These are phyloP conservation scores for Musa balbisiana DNA, from an alignment of 202 grass and related monocot genomes.

Conservation along the genomic window DNA sequence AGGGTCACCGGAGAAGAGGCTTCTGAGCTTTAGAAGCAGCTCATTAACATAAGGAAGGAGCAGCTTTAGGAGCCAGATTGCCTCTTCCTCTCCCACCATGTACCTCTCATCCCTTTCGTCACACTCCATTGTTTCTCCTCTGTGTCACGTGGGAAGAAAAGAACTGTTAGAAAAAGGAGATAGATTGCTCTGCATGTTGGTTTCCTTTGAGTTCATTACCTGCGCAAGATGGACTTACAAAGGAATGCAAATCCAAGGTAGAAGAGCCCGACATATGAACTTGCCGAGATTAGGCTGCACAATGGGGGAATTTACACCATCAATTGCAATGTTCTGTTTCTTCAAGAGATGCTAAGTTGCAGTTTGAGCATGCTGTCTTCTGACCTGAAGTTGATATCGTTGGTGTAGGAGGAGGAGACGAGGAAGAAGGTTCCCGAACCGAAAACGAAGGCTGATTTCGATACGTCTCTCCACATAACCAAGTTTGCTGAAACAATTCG, in stretches of 20 bases:
- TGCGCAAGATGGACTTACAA: constrained; percentile 67
- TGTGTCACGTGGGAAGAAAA: constrained; percentile 2
- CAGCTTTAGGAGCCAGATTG: constrained; percentile 76
- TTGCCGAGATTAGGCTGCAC: constrained; percentile 66
- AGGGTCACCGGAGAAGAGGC: constrained; percentile 85
- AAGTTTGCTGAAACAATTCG: constrained; percentile 60
- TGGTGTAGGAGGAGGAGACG: constrained; percentile 71
- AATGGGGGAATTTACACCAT: not conserved
- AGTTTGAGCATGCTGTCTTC: not conserved
- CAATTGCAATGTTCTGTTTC: not conserved
- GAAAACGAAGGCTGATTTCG: constrained; percentile 86
- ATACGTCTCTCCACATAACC: constrained; percentile 94
- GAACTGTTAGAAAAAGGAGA: not conserved
- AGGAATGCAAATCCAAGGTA: constrained; percentile 80
- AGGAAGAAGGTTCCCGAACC: constrained; percentile 85
- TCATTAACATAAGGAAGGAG: constrained; percentile 86
- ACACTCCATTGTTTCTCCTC: constrained; percentile 43
- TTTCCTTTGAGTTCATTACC: constrained; percentile 29
- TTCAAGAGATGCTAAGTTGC: too few relatives aligned
- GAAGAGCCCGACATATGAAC: constrained; percentile 69
- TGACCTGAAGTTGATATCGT: constrained; percentile 85
- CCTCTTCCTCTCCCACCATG: constrained; percentile 88
- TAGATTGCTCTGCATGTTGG: not conserved
- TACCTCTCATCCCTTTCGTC: constrained; percentile 31
- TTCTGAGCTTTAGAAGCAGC: constrained; percentile 53